phyloP scores from a whole-genome alignment of 768 basidiomycete genomes.

The Lentinula detonsa region DNA sequence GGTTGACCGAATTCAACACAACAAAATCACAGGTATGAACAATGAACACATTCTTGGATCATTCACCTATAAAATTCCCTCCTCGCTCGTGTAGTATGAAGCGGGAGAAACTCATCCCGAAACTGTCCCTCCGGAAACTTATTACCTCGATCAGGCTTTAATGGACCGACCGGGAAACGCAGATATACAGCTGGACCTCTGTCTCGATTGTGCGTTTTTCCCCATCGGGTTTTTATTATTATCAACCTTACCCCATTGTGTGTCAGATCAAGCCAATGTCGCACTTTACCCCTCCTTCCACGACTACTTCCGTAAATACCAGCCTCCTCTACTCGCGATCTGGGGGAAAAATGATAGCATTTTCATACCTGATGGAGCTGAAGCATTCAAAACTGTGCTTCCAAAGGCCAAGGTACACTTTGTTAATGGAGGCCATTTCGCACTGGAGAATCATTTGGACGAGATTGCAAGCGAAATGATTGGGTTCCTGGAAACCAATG shows the following conservation, averaged over 20 bases:
- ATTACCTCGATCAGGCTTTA: constrained; percentile 35
- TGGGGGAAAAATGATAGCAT: constrained; percentile 43
- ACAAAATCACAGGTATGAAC: constrained; percentile 25
- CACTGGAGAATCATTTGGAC: constrained; percentile 33
- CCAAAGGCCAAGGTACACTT: constrained; percentile 30
- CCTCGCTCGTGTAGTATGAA: constrained; percentile 18
- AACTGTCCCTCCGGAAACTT: constrained; percentile 29
- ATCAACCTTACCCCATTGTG: not conserved
- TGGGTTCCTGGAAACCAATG: constrained; percentile 22
- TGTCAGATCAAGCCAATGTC: constrained; percentile 32
- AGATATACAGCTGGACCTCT: constrained; percentile 39
- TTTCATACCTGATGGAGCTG: constrained; percentile 37
- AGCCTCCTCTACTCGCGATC: constrained; percentile 36
- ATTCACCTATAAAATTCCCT: not conserved
- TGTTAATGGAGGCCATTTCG: constrained; percentile 41
- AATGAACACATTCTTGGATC: not conserved
- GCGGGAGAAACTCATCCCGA: constrained; percentile 28
- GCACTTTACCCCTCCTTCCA: constrained; percentile 39
- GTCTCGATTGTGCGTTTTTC: constrained; percentile 20
- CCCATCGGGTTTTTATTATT: not conserved
- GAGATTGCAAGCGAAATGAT: constrained; percentile 25
- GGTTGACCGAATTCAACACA: constrained; percentile 19
- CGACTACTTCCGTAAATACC: constrained; percentile 29
- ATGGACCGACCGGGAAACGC: constrained; percentile 29
- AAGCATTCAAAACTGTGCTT: constrained; percentile 34